Evolutionary conservation across 805 yeast species (phyloP).

Genomic region (Starmerella potacharoeniae): DNA sequence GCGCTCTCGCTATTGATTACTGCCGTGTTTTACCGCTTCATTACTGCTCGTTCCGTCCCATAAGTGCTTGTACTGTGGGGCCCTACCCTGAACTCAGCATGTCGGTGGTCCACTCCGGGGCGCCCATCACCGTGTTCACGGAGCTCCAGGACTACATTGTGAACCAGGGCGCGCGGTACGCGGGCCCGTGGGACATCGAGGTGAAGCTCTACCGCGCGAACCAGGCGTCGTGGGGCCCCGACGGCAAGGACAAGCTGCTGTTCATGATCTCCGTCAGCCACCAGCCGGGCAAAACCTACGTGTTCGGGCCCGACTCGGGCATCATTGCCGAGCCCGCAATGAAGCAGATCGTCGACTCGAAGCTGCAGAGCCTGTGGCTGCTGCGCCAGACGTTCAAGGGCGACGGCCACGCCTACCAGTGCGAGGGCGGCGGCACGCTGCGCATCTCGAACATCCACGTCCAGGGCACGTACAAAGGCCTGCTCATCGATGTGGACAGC

Average conservation of each 20-base stretch:
- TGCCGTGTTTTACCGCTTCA: no score
- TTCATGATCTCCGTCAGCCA: slow-evolving; percentile 27
- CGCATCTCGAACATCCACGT: slow-evolving; percentile 61
- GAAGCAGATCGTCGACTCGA: slow-evolving; percentile 43
- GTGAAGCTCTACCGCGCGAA: slow-evolving; percentile 59
- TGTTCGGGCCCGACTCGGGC: slow-evolving; percentile 26
- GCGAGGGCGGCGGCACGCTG: slow-evolving; percentile 39
- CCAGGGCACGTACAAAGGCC: slow-evolving; percentile 64
- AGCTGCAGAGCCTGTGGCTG: slow-evolving; percentile 60
- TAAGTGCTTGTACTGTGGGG: no score
- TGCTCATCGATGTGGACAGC: slow-evolving; percentile 44
- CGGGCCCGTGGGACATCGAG: slow-evolving; percentile 60
- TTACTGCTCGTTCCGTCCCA: no score
- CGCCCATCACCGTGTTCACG: slow-evolving; percentile 38
- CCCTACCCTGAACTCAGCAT: neutral
- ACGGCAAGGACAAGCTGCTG: slow-evolving; percentile 19
- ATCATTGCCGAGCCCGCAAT: slow-evolving; percentile 33
- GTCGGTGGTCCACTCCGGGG: slow-evolving; percentile 16
- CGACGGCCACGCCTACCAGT: slow-evolving; percentile 56
- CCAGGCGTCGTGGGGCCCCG: slow-evolving; percentile 30
- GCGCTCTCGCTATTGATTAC: no score
- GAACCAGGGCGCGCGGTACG: slow-evolving; percentile 49
- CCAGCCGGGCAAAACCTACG: slow-evolving; percentile 25
- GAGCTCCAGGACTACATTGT: slow-evolving; percentile 60
- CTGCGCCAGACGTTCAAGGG: slow-evolving; percentile 60